These are phyloP conservation scores for Pezizomycotina sp. DNA, from an alignment of 2,329 filamentous ascomycete genomes.

Conservation along the genomic window DNA sequence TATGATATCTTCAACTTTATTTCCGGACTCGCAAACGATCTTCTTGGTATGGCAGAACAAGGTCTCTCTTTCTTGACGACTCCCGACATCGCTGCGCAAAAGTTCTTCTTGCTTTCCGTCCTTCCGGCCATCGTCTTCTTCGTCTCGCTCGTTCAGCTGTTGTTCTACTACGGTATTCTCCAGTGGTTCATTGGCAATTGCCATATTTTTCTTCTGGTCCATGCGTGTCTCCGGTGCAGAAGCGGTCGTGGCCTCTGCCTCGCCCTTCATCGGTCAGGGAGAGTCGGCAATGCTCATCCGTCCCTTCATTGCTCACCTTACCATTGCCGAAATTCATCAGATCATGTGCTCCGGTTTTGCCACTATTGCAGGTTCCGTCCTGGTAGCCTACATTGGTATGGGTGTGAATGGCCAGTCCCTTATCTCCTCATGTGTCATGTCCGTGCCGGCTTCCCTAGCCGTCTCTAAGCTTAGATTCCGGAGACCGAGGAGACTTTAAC, in stretches of 20 bases:
- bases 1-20: conserved; percentile 89
- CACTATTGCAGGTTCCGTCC: conserved; percentile 74
- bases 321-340: conserved; percentile 75
- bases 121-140: conserved; percentile 95
- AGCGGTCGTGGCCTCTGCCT: conserved; percentile 82
- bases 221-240: conserved; percentile 79
- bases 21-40: conserved; percentile 52
- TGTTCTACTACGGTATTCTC: conserved; percentile 64
- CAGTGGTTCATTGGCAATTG: conserved; percentile 86
- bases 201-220: conserved; percentile 78
- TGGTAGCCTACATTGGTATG: conserved; percentile 71
- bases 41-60: conserved; percentile 58
- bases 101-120: conserved; percentile 61
- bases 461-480: conserved; percentile 81
- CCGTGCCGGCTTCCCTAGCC: conserved; percentile 76
- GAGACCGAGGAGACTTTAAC: conserved; percentile 78
- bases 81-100: conserved; percentile 30
- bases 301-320: conserved; percentile 72
- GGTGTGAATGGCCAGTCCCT: conserved; percentile 72
- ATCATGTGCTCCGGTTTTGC: conserved; percentile 79
- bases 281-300: conserved; percentile 86
- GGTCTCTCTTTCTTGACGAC: conserved; percentile 59
- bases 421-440: conserved; percentile 88
- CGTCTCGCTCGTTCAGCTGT: conserved; percentile 72
- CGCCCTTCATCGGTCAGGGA: conserved; percentile 85